Percentiles rank a stretch among this genome's conserved stretches.
Conservation (phyloP, 306 rosid species). For the Lathyrus oleraceus region DNA sequence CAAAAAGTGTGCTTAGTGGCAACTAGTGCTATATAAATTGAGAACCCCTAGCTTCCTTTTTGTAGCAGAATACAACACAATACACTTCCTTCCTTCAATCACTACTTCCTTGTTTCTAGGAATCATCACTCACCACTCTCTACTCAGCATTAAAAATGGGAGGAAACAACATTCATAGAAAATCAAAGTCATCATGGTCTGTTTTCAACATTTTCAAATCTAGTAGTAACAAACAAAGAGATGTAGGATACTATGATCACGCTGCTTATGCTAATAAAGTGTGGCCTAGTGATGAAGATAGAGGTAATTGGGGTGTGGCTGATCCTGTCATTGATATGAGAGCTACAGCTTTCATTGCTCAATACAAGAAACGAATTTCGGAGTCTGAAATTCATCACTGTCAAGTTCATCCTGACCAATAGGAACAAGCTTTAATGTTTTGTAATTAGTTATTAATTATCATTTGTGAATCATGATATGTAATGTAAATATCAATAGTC, state of each 20-base stretch:
- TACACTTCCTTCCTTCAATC: constrained; percentile 23
- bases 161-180: constrained; percentile 55
- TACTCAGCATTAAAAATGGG: constrained; percentile 11
- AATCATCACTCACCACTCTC: constrained; percentile 16
- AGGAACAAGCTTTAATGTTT: neutral
- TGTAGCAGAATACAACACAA: constrained; percentile 31
- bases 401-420: constrained; percentile 8
- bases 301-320: constrained; percentile 52
- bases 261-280: constrained; percentile 43
- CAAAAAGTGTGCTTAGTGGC: neutral
- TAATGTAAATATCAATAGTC: neutral
- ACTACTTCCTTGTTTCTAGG: neutral
- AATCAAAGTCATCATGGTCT: constrained; percentile 55
- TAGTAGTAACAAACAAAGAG: constrained; percentile 32
- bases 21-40: constrained; percentile 53
- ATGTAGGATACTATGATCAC: neutral
- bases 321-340: constrained; percentile 66
- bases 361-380: no score
- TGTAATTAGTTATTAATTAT: constrained; percentile 31
- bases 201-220: constrained; percentile 64
- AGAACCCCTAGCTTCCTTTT: constrained; percentile 23
- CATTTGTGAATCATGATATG: constrained; percentile 34
- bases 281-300: constrained; percentile 76
- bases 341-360: constrained; percentile 34
- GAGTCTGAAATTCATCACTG: no score